These are phyloP conservation scores for Verticillium klebahnii DNA, from an alignment of 2,329 filamentous ascomycete species.

Conservation along the genomic window DNA sequence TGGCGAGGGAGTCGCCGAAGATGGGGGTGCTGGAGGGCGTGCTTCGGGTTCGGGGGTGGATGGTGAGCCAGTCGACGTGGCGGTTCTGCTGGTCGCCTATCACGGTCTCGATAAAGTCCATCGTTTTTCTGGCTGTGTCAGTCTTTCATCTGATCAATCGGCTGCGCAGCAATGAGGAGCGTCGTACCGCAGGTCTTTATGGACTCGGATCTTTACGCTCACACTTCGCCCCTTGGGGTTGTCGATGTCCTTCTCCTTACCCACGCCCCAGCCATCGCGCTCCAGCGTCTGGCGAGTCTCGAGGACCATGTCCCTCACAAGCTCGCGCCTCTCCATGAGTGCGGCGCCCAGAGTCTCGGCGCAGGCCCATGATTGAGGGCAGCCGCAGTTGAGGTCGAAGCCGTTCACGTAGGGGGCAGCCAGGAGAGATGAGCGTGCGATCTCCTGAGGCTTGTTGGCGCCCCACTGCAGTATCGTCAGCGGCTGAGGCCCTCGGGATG, in stretches of 20 bases:
- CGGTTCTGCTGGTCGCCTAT: slow-evolving; percentile 46
- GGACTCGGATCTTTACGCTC: slow-evolving; percentile 67
- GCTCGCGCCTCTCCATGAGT: slow-evolving; percentile 60
- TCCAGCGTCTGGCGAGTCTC: slow-evolving; percentile 49
- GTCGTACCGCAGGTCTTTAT: slow-evolving; percentile 53
- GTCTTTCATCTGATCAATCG: not conserved
- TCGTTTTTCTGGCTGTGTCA: slow-evolving; percentile 36
- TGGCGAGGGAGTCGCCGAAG: slow-evolving; percentile 54
- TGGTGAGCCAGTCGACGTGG: slow-evolving; percentile 63
- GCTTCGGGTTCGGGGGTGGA: slow-evolving; percentile 60
- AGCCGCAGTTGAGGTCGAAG: slow-evolving; percentile 69
- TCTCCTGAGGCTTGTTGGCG: slow-evolving; percentile 54
- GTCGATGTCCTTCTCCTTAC: slow-evolving; percentile 34
- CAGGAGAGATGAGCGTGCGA: slow-evolving; percentile 57
- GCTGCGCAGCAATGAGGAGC: not conserved
- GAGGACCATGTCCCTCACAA: slow-evolving; percentile 62
- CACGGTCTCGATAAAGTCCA: slow-evolving; percentile 60
- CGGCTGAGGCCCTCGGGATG: slow-evolving; percentile 45
- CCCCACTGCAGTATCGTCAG: slow-evolving; percentile 66
- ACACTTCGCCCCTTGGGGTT: slow-evolving; percentile 49
- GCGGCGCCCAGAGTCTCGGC: slow-evolving; percentile 63
- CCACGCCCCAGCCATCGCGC: slow-evolving; percentile 49
- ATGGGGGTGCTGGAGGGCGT: slow-evolving; percentile 60
- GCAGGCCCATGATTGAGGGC: slow-evolving; percentile 69
- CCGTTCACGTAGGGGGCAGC: slow-evolving; percentile 59